A percentile compares a stretch with the other conserved stretches of the same genome.
phyloP scores from a whole-genome alignment of 306 rosid genomes.

The Crataegus laevigata region DNA sequence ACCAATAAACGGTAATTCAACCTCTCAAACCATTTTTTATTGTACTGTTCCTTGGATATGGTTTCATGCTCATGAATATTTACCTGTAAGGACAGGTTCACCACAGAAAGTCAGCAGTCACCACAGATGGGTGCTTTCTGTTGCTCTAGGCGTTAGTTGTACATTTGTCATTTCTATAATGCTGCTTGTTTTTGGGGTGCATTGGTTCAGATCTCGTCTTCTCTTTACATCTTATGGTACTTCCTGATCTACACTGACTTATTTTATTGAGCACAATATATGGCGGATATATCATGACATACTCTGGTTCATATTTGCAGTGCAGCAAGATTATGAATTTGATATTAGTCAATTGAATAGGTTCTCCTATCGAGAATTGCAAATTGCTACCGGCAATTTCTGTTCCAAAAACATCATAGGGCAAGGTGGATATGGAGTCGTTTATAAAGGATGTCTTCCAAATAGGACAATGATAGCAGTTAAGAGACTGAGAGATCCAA shows the following conservation, averaged over 20 bases:
- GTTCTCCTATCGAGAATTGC: slow-evolving; percentile 84
- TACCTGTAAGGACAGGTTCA: slow-evolving; percentile 48
- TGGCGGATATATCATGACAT: background rate
- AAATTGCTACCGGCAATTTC: slow-evolving; percentile 77
- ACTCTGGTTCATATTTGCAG: slow-evolving; percentile 38
- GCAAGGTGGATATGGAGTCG: slow-evolving; percentile 96
- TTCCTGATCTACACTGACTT: slow-evolving; percentile 19
- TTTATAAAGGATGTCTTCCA: slow-evolving; percentile 86
- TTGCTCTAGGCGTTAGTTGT: slow-evolving; percentile 66
- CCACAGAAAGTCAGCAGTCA: slow-evolving; percentile 32
- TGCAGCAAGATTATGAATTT: slow-evolving; percentile 84
- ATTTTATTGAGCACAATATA: background rate
- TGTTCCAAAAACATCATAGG: slow-evolving; percentile 68
- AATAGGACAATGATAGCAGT: slow-evolving; percentile 79
- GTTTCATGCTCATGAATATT: slow-evolving; percentile 1
- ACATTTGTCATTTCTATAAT: slow-evolving; percentile 57
- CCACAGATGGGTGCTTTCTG: slow-evolving; percentile 56
- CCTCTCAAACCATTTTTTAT: background rate
- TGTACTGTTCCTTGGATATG: slow-evolving; percentile 1
- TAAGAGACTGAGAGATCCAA: slow-evolving; percentile 92
- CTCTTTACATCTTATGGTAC: slow-evolving; percentile 80
- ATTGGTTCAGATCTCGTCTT: slow-evolving; percentile 65
- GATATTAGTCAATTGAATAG: slow-evolving; percentile 81
- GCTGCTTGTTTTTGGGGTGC: slow-evolving; percentile 68
- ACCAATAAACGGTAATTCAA: slow-evolving; percentile 62